A percentile compares a stretch with the other conserved stretches of the same genome.
Evolutionary conservation across 2,329 filamentous ascomycete genomes (phyloP).

Genomic region (Fusarium veterinarium): DNA sequence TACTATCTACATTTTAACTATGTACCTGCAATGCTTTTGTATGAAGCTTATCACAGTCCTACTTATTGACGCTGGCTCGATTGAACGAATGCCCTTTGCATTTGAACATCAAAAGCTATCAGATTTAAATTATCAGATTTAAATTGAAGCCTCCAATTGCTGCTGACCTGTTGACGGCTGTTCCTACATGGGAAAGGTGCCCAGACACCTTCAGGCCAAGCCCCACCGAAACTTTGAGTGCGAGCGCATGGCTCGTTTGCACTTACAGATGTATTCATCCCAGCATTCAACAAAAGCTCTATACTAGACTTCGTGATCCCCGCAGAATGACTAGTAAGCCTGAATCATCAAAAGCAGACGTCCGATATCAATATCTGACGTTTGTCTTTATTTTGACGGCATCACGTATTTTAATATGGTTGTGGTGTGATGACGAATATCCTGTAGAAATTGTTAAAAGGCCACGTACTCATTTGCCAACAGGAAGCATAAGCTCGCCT

Average conservation of each 20-base stretch:
- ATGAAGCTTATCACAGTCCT: accelerated
- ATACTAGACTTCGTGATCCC: too few relatives aligned
- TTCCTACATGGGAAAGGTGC: accelerated
- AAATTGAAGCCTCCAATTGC: accelerated
- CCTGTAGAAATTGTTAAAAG: neutral
- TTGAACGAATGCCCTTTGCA: accelerated
- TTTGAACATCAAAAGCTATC: accelerated
- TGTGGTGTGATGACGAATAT: neutral
- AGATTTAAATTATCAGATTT: accelerated
- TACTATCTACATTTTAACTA: accelerated
- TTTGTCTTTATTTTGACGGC: neutral
- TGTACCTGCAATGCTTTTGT: neutral
- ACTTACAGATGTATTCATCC: neutral
- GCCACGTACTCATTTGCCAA: neutral
- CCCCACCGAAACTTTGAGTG: too few relatives aligned
- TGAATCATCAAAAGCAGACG: too few relatives aligned
- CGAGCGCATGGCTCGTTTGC: neutral
- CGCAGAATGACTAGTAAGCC: too few relatives aligned
- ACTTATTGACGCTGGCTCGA: accelerated
- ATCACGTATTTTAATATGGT: too few relatives aligned
- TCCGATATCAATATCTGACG: neutral
- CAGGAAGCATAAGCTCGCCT: accelerated
- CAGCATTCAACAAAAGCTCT: neutral
- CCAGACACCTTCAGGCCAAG: neutral
- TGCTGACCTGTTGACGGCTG: accelerated